Conservation (phyloP, 129 eudicot species). For the Centrapalus pauciflorus region DNA sequence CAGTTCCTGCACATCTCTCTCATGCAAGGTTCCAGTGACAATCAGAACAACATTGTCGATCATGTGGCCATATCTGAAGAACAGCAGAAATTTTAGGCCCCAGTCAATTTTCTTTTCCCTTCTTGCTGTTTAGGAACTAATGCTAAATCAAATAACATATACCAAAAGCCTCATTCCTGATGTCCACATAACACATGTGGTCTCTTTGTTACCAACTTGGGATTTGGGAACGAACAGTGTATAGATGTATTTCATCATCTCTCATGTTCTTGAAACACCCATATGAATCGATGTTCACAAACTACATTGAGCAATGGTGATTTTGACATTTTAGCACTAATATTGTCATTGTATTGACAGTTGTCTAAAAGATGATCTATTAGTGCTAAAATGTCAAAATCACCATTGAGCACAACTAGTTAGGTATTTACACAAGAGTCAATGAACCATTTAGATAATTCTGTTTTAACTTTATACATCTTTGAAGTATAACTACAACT, state of each 20-base stretch:
- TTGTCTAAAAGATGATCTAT: no score
- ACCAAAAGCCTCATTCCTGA: not conserved
- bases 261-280: not conserved
- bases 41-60: constrained; percentile 96
- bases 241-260: not conserved
- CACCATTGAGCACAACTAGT: no score
- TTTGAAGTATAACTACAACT: not conserved
- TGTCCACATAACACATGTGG: not conserved
- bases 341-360: no score
- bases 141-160: not conserved
- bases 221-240: no score
- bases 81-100: constrained; percentile 1
- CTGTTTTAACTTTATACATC: not conserved
- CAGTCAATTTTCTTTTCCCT: not conserved
- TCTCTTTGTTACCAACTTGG: not conserved
- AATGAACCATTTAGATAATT: no score
- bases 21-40: constrained; percentile 96
- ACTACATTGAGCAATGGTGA: no score
- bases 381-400: no score
- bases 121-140: not conserved
- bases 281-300: not conserved
- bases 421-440: no score
- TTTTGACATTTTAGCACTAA: no score
- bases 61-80: constrained; percentile 92
- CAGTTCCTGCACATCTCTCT: constrained; percentile 95